Conservation (phyloP, 2,329 filamentous ascomycete species). For the Apiospora arundinis region DNA sequence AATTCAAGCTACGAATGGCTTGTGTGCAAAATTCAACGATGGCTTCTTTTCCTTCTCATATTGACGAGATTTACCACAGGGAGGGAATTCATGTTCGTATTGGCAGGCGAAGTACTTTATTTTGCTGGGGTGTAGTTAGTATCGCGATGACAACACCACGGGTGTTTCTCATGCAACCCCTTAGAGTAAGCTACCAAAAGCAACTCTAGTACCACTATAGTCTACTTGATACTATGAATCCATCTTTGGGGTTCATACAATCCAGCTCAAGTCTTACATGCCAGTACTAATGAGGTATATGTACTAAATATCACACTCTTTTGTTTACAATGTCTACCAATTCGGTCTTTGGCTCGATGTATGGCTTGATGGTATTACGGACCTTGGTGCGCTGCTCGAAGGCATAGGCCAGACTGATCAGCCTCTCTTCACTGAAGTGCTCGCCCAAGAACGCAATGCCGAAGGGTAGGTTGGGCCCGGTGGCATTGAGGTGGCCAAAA, state of each 20-base stretch:
- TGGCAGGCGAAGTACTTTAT: not conserved
- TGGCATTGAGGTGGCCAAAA: slow-evolving; percentile 56
- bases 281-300: not conserved
- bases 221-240: not conserved
- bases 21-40: not conserved
- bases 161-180: not conserved
- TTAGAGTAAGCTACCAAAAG: not conserved
- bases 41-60: not conserved
- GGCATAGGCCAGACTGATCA: slow-evolving; percentile 72
- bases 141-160: not conserved
- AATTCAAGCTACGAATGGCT: not conserved
- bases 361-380: slow-evolving; percentile 37
- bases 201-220: not conserved
- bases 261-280: not conserved
- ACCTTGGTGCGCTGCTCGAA: slow-evolving; percentile 65
- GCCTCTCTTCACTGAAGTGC: slow-evolving; percentile 64
- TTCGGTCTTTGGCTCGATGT: slow-evolving; percentile 41
- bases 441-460: slow-evolving; percentile 68
- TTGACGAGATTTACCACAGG: no score
- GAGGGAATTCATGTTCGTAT: no score
- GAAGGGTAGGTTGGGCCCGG: slow-evolving; percentile 61
- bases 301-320: not conserved
- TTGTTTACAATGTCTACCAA: slow-evolving; percentile 33
- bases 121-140: not conserved
- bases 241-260: not conserved